These are phyloP conservation scores for Apiospora hydei DNA, from an alignment of 2,329 filamentous ascomycete genomes.

Conservation along the genomic window DNA sequence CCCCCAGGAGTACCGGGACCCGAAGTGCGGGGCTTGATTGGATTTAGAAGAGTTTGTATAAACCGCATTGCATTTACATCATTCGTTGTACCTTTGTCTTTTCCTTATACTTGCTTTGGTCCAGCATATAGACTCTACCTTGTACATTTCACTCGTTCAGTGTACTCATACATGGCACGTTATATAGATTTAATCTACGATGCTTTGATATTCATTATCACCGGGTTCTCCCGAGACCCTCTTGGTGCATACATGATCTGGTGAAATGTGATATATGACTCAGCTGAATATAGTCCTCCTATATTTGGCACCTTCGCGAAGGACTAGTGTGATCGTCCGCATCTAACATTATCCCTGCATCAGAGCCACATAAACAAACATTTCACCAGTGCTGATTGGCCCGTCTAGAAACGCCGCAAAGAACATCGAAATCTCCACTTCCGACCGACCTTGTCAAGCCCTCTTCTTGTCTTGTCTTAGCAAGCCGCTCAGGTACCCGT, in stretches of 20 bases:
- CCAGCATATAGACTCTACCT: background rate
- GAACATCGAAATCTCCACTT: conserved; percentile 1
- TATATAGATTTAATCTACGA: background rate
- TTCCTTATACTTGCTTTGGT: background rate
- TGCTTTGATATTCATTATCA: background rate
- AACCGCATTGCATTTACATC: background rate
- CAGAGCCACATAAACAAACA: background rate
- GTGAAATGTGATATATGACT: background rate
- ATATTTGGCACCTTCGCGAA: background rate
- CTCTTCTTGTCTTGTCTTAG: background rate
- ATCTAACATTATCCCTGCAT: background rate
- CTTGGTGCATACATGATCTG: background rate
- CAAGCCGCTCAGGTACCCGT: background rate
- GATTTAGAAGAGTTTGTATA: background rate
- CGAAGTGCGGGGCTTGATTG: background rate
- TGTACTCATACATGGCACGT: background rate
- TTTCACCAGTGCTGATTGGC: background rate
- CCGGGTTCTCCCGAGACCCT: background rate
- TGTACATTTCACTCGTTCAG: background rate
- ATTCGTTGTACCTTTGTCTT: background rate
- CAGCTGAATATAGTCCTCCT: background rate
- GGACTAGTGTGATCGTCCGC: background rate
- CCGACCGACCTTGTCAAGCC: background rate
- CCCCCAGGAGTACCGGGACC: conserved; percentile 43
- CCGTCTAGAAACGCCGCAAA: background rate